Base-by-base conservation (phyloP, 2,329 filamentous ascomycete species). In the Epichloe sp. region DNA sequence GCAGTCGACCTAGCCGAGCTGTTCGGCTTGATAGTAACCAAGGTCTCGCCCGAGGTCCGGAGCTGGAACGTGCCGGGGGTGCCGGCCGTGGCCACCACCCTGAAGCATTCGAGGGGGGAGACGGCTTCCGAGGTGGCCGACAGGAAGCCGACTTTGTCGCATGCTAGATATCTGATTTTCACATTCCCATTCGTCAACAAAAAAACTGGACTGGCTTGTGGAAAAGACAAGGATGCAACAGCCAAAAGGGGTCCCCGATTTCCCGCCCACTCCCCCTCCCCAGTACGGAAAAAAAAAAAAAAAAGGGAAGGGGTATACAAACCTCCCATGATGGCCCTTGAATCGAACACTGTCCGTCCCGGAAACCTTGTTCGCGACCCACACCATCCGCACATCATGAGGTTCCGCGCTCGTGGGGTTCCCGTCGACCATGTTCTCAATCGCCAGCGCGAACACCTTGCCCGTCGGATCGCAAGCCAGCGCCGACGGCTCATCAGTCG, bases 301-400 rank as follows among this genome's bases (percentile, higher is more conserved):
- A 21, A 19, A n/a, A 10, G 14, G 12, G 11, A 8, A 11, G 8
- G 40, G 34, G 17, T 48, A 43, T 48, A 38, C 42, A 19, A 17
- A 47, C 85, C 80, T 85, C 55, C 89, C 90, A 68, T 96, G 87
- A 60, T 91, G 86, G 0, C 88, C 88, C 69, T 95, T 96, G 67
- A 98, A 86, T 52, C 86, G 85, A 59, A 88, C 84, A 36, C 78
- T 76, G 56, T 94, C 87, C 1, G 86, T 91, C 3, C 91, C 91
- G 0, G 84, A 79, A 12, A 96, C 83, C 57, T 78, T 79, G 59
- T 86, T 95, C 54, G 87, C 88, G 57, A 97, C 80, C 87, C 91
- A 98, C 15, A 98, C 93, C 71, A 96, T 90, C 54, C 91, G 77
- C 54, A 97, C 90, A 65, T 97, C 90, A 67, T 96, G 90, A 47